Evolutionary conservation across 495 filamentous ascomycete species (phyloP).

Genomic region (Penicillium canescens): DNA sequence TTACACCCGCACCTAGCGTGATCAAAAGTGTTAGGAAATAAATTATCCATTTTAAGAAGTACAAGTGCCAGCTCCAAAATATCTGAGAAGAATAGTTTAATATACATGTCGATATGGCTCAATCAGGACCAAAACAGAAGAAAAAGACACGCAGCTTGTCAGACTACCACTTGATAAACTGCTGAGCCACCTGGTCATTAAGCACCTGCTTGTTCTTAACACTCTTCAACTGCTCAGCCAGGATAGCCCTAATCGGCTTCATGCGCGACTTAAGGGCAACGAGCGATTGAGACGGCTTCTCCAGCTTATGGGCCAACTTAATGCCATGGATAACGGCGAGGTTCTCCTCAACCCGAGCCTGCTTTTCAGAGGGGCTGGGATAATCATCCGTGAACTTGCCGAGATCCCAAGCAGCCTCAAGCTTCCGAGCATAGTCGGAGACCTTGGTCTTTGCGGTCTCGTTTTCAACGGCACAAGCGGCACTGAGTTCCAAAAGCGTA

Average conservation of each 20-base stretch:
- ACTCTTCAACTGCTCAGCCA: background rate
- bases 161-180: background rate
- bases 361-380: slow-evolving; percentile 2
- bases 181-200: background rate
- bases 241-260: slow-evolving; percentile 9
- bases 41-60: slow-evolving; percentile 18
- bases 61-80: slow-evolving; percentile 23
- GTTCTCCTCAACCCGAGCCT: slow-evolving; percentile 29
- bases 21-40: slow-evolving; percentile 2
- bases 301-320: slow-evolving; percentile 18
- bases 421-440: slow-evolving; percentile 35
- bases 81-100: slow-evolving; percentile 21
- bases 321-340: slow-evolving; percentile 35
- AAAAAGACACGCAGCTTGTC: slow-evolving; percentile 5
- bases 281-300: background rate
- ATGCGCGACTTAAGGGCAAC: slow-evolving; percentile 17
- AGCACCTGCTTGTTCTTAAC: background rate
- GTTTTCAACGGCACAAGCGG: slow-evolving; percentile 36
- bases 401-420: slow-evolving; percentile 31
- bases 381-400: slow-evolving; percentile 18
- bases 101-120: slow-evolving; percentile 21
- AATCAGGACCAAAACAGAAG: slow-evolving; percentile 5
- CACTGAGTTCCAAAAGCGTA: slow-evolving; percentile 44
- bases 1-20: background rate
- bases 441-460: slow-evolving; percentile 36